phyloP scores from a whole-genome alignment of 2,329 filamentous ascomycete species.

The Aureobasidium zeae region DNA sequence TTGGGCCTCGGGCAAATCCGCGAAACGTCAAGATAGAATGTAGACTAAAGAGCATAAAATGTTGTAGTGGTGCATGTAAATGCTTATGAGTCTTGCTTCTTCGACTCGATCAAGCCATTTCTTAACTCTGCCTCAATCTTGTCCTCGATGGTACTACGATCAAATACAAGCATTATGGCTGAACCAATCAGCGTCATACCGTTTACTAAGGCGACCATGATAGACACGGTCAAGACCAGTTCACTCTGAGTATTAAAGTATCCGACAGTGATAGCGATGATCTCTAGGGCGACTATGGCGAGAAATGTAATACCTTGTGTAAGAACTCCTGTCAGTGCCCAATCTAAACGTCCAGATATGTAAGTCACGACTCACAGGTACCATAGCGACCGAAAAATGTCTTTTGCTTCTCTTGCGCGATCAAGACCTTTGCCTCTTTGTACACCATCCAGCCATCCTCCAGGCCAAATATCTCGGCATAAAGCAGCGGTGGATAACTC shows the following conservation, averaged over 20 bases:
- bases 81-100: neutral
- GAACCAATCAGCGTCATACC: neutral
- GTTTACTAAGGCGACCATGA: too few species aligned
- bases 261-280: neutral
- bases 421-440: conserved; percentile 11
- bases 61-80: too few species aligned
- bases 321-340: neutral
- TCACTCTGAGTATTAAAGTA: too few species aligned
- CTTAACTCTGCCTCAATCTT: neutral
- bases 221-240: too few species aligned
- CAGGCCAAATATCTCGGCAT: conserved; percentile 17
- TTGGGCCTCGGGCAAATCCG: too few species aligned
- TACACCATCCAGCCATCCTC: conserved; percentile 19
- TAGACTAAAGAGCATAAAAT: too few species aligned
- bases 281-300: neutral
- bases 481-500: conserved; percentile 15
- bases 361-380: too few species aligned
- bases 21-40: too few species aligned
- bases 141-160: neutral
- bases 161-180: neutral
- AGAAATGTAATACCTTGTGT: neutral
- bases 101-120: neutral
- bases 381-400: too few species aligned
- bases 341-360: too few species aligned
- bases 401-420: conserved; percentile 9